A percentile compares a stretch with the other conserved stretches of the same genome.
Evolutionary conservation across 176 grass and related monocot species (phyloP).

Genomic region (sorghum (Sorghum bicolor)): DNA sequence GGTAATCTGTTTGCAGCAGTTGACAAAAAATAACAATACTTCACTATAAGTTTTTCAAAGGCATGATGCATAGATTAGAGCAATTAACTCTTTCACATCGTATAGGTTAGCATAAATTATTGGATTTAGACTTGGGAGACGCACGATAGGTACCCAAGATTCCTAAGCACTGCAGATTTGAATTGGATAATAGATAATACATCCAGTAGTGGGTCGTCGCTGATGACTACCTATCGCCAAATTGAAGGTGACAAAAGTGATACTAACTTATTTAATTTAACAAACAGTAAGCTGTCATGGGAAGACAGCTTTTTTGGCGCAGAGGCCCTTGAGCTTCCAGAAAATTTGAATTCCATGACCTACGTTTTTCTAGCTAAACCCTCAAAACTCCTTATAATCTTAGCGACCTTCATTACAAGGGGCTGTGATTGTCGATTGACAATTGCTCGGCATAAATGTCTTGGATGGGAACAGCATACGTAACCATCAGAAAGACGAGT

Average conservation of each 20-base stretch:
- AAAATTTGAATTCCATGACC: not conserved
- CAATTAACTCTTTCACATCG: not conserved
- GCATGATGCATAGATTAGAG: not conserved
- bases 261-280: constrained; percentile 18
- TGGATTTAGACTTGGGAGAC: not conserved
- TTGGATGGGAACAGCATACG: not conserved
- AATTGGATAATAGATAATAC: constrained; percentile 13
- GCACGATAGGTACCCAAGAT: not conserved
- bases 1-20: not conserved
- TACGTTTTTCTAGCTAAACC: not conserved
- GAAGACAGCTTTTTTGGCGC: not conserved
- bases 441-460: not conserved
- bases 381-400: not conserved
- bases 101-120: not conserved
- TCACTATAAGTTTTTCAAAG: not conserved
- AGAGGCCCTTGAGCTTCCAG: not conserved
- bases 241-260: constrained; percentile 18
- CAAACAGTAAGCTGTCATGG: not conserved
- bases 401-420: not conserved
- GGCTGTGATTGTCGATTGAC: not conserved
- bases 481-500: not conserved
- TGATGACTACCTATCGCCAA: constrained; percentile 28
- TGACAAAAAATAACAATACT: not conserved
- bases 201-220: constrained; percentile 1
- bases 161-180: not conserved